Base-by-base conservation (phyloP, 169 alveolate genomes). In the Eimeria tenella region DNA sequence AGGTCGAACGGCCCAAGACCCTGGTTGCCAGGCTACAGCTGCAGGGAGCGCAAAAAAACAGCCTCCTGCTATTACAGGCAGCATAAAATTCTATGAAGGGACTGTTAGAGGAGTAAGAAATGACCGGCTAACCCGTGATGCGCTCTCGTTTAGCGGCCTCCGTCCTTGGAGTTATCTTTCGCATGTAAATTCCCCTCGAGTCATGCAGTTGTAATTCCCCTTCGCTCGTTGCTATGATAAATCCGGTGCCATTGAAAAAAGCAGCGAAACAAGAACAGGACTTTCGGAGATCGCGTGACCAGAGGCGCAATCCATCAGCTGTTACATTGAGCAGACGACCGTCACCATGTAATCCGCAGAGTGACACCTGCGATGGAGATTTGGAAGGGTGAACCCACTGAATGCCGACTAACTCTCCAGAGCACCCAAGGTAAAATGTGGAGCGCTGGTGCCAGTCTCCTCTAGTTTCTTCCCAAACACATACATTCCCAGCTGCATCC, bases 11-110 rank as follows among this genome's bases (percentile, higher is more conserved):
- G 91, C 42, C 91, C 91, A 84, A 58, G 81, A 84, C 63, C 91
- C 91, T 42, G 91, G 91, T 60, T 84, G 91, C 91, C 91, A 84
- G 10, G 91, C 79, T 17, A 84, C 52, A 31, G 81, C 91, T 84
- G 91, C 53, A 52, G 7, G 8, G 58, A 42, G 15, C 58, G 8
- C 42, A 49, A 13, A 25, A 25, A 42, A 1, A 49, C 49, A 55
- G 7, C 21, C 62, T 60, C 52, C 11, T 15, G 5, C 0, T 56
- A 53, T 17, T 6, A 5, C 52, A 62, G 91, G 23, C 81, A 13
- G 10, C 19, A 17, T 1, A 19, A 0, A 11, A 62, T 17, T 25
- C 49, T 62, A 31, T 42, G 79, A 17, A 21, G 7, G 70, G 17
- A 7, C 23, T 81, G 17, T 9, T 84, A 62, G 81, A 84, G 52